Base-by-base conservation (phyloP, 306 rosid species). In the Rosa chinensis region DNA sequence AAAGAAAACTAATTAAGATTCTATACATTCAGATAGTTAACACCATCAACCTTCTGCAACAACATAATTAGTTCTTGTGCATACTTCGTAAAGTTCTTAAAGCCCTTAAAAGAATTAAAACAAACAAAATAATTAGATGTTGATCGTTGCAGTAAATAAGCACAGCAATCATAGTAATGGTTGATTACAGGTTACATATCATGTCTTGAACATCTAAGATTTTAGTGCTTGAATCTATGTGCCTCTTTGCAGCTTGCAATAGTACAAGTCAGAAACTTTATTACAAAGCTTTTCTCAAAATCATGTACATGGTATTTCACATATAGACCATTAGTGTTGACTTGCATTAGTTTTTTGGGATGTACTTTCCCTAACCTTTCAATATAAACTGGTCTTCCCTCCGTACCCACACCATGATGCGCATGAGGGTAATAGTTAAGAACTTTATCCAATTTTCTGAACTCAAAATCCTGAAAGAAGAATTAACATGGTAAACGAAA, bases 321-420 rank as follows among this genome's bases (percentile, higher is more conserved):
- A 86, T 94, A 94, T 64, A 97, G 96, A 82, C 92, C 98, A 92
- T 92, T 78, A 47, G 86, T 88, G 6, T 97, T 94, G 64, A 84
- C 93, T 87, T 92, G 97, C 98, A 94, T 94, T 67, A 94, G 91
- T 86, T 89, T 94, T 89, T 88, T 80, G 14, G 98, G 93, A 77
- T 94, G 97, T 47, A 94, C 97, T 82, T 80, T 94, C 71, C 97
- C 98, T 85, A 94, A 87, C 55, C 97, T 91, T 86, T 94, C 98
- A 88, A 94, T 87, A 85, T 94, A 92, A 78, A 94, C 75, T 6
- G 97, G 98, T 47, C 97, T 94, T 77, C 98, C 98, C 80, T 94
- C 98, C 89, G 86, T 94, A 87, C 92, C 98, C 72, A 94, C 93
- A 32, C 98, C 97, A 56, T 94, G 98, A 84, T 94, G 85, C 52